A percentile compares a stretch with the other conserved stretches of the same genome.
Conservation (phyloP, 148 eudicot species). For the Polygonum aviculare region DNA sequence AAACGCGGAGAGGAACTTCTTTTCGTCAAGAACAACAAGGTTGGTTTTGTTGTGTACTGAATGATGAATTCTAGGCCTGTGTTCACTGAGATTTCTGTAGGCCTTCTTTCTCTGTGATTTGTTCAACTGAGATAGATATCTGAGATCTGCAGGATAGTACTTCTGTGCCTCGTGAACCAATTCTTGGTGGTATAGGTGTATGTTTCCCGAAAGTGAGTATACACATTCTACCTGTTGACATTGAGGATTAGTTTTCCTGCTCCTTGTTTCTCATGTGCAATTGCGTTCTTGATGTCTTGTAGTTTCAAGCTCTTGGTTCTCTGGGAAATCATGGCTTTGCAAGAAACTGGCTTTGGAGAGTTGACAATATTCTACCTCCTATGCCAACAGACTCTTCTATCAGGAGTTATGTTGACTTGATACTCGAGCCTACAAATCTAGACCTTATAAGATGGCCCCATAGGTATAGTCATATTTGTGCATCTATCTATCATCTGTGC, state of each 20-base stretch:
- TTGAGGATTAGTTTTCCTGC: neutral
- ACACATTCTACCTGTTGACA: neutral
- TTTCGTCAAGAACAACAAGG: conserved; percentile 71
- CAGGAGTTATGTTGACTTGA: conserved; percentile 60
- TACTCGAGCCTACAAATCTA: conserved; percentile 80
- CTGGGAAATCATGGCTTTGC: conserved; percentile 90
- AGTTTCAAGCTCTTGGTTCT: conserved; percentile 65
- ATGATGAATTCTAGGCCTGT: neutral
- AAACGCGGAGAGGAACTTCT: conserved; percentile 76
- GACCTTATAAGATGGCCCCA: conserved; percentile 83
- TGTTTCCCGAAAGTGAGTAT: neutral
- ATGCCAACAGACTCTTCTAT: conserved; percentile 37
- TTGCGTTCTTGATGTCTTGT: conserved; percentile 19
- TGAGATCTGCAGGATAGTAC: neutral
- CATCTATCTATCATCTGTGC: neutral
- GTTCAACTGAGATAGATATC: neutral
- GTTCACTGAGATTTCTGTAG: too few relatives aligned
- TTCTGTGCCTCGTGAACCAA: too few relatives aligned
- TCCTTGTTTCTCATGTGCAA: neutral
- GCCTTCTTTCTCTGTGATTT: too few relatives aligned
- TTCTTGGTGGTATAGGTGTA: too few relatives aligned
- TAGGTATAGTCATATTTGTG: conserved; percentile 29
- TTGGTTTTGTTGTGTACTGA: conserved; percentile 17
- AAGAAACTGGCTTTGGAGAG: conserved; percentile 72
- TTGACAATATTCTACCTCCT: conserved; percentile 61